These are phyloP conservation scores for Cubamyces sp. DNA, from an alignment of 768 basidiomycete species.

Conservation along the genomic window DNA sequence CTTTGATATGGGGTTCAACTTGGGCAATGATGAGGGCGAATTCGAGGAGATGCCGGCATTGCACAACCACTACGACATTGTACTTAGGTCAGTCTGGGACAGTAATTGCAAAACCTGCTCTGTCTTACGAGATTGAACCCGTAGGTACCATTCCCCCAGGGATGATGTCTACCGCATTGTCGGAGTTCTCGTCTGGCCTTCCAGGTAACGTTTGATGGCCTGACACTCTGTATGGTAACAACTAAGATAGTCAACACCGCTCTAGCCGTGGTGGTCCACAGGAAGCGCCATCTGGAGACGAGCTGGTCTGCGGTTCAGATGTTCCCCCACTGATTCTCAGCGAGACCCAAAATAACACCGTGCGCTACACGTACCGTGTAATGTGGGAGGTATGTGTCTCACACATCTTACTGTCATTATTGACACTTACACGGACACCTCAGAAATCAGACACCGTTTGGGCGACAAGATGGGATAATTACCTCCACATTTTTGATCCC, in stretches of 20 bases:
- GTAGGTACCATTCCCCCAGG: slow-evolving; percentile 79
- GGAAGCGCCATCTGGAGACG: slow-evolving; percentile 33
- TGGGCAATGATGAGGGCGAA: slow-evolving; percentile 71
- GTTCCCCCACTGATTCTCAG: slow-evolving; percentile 58
- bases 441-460: slow-evolving; percentile 87
- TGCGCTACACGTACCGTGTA: slow-evolving; percentile 88
- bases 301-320: slow-evolving; percentile 55
- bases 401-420: not conserved
- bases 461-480: slow-evolving; percentile 97
- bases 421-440: not conserved
- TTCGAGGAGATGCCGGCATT: slow-evolving; percentile 66
- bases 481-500: slow-evolving; percentile 91
- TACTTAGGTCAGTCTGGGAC: slow-evolving; percentile 56
- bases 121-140: not conserved
- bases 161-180: slow-evolving; percentile 82
- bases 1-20: slow-evolving; percentile 92
- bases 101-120: not conserved
- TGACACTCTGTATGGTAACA: not conserved
- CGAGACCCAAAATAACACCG: slow-evolving; percentile 59
- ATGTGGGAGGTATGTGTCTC: slow-evolving; percentile 73
- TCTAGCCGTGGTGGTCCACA: slow-evolving; percentile 68
- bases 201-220: slow-evolving; percentile 38
- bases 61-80: slow-evolving; percentile 93
- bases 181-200: slow-evolving; percentile 87
- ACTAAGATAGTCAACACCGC: not conserved